Base-by-base conservation (phyloP, 257 asterid species). In the Cordia subcordata region DNA sequence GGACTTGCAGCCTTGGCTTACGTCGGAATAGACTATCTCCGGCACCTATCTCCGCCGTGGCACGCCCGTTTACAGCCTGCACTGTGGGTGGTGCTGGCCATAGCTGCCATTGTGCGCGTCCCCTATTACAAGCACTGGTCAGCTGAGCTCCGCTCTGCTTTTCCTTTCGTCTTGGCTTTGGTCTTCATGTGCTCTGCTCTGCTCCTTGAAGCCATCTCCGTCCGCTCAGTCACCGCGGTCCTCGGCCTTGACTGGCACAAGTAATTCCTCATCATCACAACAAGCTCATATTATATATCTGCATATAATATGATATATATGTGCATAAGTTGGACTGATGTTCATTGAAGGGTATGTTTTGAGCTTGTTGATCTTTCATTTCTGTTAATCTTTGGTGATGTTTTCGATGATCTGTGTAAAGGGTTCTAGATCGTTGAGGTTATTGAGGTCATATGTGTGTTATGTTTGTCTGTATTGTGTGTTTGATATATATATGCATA, bases 241-340 rank as follows among this genome's bases (percentile, higher is more conserved):
- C 95, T 86, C 23, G 99, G 99, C 60, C 88, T 85, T 14, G 93
- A 89, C 56, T 93, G 96, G 97, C 88, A 93, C 90, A 89, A 77
- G 99, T 89, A 81, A 57, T 94, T 63, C 19, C 49, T n/a, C n/a
- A n/a, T 42, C 23, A 21, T 0, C 33, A 0, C 33, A 0, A 49
- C 13, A 39, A 12, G 5, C 5, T 45, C 60, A 4, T 16, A 13
- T 22, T 49, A 8, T 19, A 8, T n/a, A 17, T 5, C 5, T 14
- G 10, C 5, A 49, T 49, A 14, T 17, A 50, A 5, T 21, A 8
- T 11, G 12, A 42, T 42, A 42, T n/a, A n/a, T n/a, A n/a, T n/a
- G n/a, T 42, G 47, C n/a, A n/a, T n/a, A n/a, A n/a, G n/a, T n/a
- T n/a, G n/a, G n/a, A n/a, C n/a, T n/a, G n/a, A n/a, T n/a, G n/a